Evolutionary conservation across 2,329 filamentous ascomycete genomes (phyloP), one percentile per base, ranked within the genome.

Genomic region (Pseudogymnoascus sp.): DNA sequence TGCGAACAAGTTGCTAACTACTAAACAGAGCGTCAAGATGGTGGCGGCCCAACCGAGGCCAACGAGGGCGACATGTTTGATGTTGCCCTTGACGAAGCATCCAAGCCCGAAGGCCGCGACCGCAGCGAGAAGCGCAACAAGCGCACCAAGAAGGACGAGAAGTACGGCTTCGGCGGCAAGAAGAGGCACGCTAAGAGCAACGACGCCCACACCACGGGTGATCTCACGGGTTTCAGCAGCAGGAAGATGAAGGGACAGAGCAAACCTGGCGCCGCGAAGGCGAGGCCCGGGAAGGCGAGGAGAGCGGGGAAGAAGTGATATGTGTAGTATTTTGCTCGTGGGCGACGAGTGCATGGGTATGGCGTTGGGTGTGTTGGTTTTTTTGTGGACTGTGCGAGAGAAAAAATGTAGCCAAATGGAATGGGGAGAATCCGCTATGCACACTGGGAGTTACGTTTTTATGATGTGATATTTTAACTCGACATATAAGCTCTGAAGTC

Each of bases 81-180:
- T 76, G 87, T 97, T 19, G 91, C 88, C 67, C 84, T 96, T 65
- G 92, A 96, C 70, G 72, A 77, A 69, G 26, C 65, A 1, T 69
- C 70, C 70, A 76, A 77, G 69, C 76, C 77, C 63, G 76, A 76
- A 29, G 70, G 72, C 65, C 72, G 71, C 64, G 74, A 77, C 64
- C 71, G 74, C 66, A 68, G 67, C 47, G 73, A 75, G 61, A 74
- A 75, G 66, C 75, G 77, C 63, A 89, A 87, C 73, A 97, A 97
- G 81, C 88, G 95, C 65, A 85, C 89, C 74, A 96, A 96, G 86
- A 96, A 96, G 81, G 88, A 99, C 74, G 84, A 90, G 68, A 97
- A 96, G 79, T 97, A 88, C 75, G 95, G 95, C 24, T 96, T 93
- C 72, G 95, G 95, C 65, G 95, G 95, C 70, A 97, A 96, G 86